Base-by-base conservation (phyloP, 805 yeast species). In the Kluyveromyces lactis region DNA sequence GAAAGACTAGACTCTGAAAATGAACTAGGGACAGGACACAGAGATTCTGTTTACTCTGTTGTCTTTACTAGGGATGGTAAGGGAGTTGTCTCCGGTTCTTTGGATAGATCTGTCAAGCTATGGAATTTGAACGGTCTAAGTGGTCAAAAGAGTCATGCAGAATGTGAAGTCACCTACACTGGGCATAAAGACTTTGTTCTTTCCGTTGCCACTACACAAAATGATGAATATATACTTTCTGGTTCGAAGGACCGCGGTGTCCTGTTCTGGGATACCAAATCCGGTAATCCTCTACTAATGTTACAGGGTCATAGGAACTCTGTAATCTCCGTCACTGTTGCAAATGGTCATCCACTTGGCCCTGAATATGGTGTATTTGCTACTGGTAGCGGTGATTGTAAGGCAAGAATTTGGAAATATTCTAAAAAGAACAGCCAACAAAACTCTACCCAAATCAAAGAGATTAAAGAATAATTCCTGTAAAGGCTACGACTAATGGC, bases 181-280 rank as follows among this genome's bases (percentile, higher is more conserved):
- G 98, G 97, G 28, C 98, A 90, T 68, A 86, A 85, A 66, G 97
- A 92, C 68, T 90, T 89, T 62, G 97, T 90, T 17, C 72, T 92
- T 45, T 79, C 92, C 33, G 97, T 90, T 19, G 90, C 97, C 53
- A 79, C 94, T 21, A 86, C 97, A 2, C 95, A 95, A 34, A 90
- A 86, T 62, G 85, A 84, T 53, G 82, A 86, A 60, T 90, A 86
- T 69, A 83, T 90, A 41, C 71, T 90, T 42, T 84, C 95, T 1
- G 97, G 97, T 39, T 86, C 96, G 24, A 90, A 90, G 63, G 98
- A 90, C 68, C 81, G 97, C 54, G 96, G 97, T 39, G 96, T 90
- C 40, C 83, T 89, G 46, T 83, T 90, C 69, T 90, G 98, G 98
- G 96, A 90, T 60, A 89, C 89, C 52, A 69, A 72, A 33, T 77